phyloP scores from a whole-genome alignment of 306 rosid species.

The Rosa rugosa region DNA sequence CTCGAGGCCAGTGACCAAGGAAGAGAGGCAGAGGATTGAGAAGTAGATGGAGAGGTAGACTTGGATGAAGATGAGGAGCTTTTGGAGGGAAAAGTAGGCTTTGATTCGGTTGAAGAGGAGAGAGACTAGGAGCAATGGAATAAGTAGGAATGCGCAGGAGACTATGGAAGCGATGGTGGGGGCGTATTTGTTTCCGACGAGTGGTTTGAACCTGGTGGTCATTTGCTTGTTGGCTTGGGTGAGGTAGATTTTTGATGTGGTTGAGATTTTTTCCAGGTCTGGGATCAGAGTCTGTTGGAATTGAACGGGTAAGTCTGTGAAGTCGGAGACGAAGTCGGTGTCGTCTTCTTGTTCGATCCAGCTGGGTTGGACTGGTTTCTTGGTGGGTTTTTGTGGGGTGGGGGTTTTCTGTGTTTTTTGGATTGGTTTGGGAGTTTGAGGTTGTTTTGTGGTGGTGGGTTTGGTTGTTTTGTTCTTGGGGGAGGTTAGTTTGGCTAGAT shows the following conservation, averaged over 20 bases:
- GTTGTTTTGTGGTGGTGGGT: constrained; percentile 36
- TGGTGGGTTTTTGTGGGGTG: constrained; percentile 35
- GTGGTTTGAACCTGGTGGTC: constrained; percentile 70
- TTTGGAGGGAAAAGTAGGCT: constrained; percentile 89
- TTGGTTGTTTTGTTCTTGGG: constrained; percentile 67
- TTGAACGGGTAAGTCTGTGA: constrained; percentile 57
- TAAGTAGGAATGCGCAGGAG: constrained; percentile 57
- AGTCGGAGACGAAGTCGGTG: constrained; percentile 56
- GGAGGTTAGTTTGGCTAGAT: constrained; percentile 43
- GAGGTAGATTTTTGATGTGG: constrained; percentile 65
- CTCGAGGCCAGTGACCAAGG: constrained; percentile 68
- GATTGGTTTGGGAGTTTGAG: constrained; percentile 26
- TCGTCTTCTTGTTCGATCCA: constrained; percentile 57
- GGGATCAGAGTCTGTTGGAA: constrained; percentile 72
- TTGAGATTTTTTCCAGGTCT: constrained; percentile 75
- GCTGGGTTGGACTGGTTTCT: constrained; percentile 38
- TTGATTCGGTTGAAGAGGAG: constrained; percentile 74
- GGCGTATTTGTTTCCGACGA: constrained; percentile 84
- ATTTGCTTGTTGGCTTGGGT: constrained; percentile 71
- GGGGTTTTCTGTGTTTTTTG: constrained; percentile 30
- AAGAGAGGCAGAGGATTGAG: constrained; percentile 63
- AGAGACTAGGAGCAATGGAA: constrained; percentile 73
- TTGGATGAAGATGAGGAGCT: constrained; percentile 87
- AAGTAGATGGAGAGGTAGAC: constrained; percentile 83
- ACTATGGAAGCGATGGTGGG: constrained; percentile 64